Evolutionary conservation across 1,284 basidiomycete genomes (phyloP).

Genomic region (Psilocybe mexicana): DNA sequence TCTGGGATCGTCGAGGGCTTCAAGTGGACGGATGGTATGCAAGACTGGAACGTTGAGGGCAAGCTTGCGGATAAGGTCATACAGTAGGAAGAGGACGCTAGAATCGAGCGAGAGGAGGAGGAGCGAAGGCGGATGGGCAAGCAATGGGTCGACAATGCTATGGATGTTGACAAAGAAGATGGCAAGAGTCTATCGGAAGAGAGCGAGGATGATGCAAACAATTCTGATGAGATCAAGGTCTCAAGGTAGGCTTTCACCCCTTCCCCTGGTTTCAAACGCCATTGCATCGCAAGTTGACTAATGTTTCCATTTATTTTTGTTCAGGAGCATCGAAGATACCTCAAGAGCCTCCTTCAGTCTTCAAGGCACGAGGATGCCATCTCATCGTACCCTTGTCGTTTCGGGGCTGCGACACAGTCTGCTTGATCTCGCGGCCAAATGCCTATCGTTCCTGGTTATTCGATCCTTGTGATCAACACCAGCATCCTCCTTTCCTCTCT

Average conservation of each 20-base stretch:
- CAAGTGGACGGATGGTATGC: conserved; percentile 58
- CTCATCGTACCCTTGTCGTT: conserved; percentile 23
- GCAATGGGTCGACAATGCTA: conserved; percentile 65
- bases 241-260: conserved; percentile 57
- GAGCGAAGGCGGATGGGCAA: conserved; percentile 60
- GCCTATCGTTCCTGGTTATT: conserved; percentile 83
- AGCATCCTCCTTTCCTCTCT: conserved; percentile 89
- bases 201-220: conserved; percentile 41
- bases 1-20: conserved; percentile 78
- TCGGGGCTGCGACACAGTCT: conserved; percentile 36
- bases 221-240: conserved; percentile 72
- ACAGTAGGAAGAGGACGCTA: conserved; percentile 70
- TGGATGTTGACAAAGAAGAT: conserved; percentile 66
- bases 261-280: neutral
- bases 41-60: conserved; percentile 71
- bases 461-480: conserved; percentile 90
- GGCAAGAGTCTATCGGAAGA: conserved; percentile 38
- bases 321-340: conserved; percentile 67
- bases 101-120: conserved; percentile 63
- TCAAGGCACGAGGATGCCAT: conserved; percentile 33
- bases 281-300: conserved; percentile 5
- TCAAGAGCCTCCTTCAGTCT: conserved; percentile 58
- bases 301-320: conserved; percentile 10
- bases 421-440: conserved; percentile 41
- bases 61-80: conserved; percentile 69